Evolutionary conservation across 306 rosid genomes (phyloP).

Genomic region (Datisca glomerata): DNA sequence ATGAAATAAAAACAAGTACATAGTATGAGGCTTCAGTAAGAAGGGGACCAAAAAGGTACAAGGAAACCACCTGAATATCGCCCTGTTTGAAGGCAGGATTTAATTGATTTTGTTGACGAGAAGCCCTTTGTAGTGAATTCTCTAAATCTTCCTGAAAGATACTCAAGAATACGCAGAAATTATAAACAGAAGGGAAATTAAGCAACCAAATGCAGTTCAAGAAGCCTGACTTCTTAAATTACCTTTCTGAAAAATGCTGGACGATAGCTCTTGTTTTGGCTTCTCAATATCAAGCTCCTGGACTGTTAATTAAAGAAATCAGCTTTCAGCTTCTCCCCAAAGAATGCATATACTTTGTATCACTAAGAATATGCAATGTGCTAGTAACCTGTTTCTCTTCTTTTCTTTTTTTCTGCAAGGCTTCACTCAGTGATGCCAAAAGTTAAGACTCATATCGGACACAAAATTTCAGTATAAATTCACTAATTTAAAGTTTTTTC

Average conservation of each 20-base stretch:
- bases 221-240: constrained; percentile 13
- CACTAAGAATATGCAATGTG: too few species aligned
- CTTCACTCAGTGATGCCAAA: too few species aligned
- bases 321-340: too few species aligned
- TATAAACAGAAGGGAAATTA: too few species aligned
- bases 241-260: constrained; percentile 94
- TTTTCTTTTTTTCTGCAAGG: too few species aligned
- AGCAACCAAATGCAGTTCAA: too few species aligned
- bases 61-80: constrained; percentile 51
- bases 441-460: too few species aligned
- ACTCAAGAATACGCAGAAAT: constrained; percentile 14
- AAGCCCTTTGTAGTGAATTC: constrained; percentile 52
- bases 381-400: too few species aligned
- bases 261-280: constrained; percentile 75
- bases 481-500: too few species aligned
- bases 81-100: constrained; percentile 56
- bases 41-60: constrained; percentile 8
- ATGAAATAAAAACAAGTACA: constrained; percentile 11
- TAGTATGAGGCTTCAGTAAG: too few species aligned
- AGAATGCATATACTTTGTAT: too few species aligned
- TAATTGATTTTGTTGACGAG: constrained; percentile 47
- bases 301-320: constrained; percentile 48
- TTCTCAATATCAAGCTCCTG: constrained; percentile 62
- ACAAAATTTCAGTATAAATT: too few species aligned
- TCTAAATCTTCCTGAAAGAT: constrained; percentile 75